Conservation (phyloP, 1,139 yeast genomes). For the Meyerozyma smithsonii region DNA sequence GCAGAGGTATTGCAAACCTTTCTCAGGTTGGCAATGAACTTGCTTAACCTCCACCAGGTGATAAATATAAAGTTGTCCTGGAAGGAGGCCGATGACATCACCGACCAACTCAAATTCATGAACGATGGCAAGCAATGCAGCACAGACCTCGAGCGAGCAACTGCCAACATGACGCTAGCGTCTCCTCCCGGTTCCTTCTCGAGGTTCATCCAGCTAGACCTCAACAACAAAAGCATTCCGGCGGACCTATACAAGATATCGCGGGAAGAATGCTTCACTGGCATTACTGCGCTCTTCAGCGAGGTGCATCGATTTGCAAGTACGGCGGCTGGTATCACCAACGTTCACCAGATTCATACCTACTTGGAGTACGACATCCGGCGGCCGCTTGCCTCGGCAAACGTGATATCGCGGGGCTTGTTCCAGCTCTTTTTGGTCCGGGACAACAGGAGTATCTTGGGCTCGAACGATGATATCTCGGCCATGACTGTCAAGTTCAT, state of each 20-base stretch:
- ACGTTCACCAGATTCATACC: slow-evolving; percentile 30
- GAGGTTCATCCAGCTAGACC: slow-evolving; percentile 49
- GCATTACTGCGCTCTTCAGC: slow-evolving; percentile 30
- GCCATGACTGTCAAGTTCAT: slow-evolving; percentile 17
- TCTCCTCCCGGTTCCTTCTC: slow-evolving; percentile 32
- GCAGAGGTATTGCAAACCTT: not conserved
- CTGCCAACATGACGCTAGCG: not conserved
- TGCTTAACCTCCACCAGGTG: not conserved
- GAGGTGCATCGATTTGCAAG: slow-evolving; percentile 24
- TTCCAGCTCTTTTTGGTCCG: slow-evolving; percentile 58
- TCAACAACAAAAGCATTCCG: slow-evolving; percentile 59
- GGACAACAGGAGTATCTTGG: slow-evolving; percentile 53
- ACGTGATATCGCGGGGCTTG: slow-evolving; percentile 57
- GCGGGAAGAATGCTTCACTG: slow-evolving; percentile 22
- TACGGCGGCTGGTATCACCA: slow-evolving; percentile 19
- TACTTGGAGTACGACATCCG: slow-evolving; percentile 32
- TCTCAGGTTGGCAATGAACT: not conserved
- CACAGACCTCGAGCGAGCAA: not conserved
- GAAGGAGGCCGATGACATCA: not conserved
- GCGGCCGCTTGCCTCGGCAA: slow-evolving; percentile 20
- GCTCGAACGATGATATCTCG: slow-evolving; percentile 18
- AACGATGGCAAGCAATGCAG: not conserved
- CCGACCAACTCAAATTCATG: not conserved
- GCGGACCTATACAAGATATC: slow-evolving; percentile 29
- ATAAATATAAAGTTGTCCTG: not conserved